Conservation (phyloP, 352 stramenopile genomes). For the Globisporangium splendens region DNA sequence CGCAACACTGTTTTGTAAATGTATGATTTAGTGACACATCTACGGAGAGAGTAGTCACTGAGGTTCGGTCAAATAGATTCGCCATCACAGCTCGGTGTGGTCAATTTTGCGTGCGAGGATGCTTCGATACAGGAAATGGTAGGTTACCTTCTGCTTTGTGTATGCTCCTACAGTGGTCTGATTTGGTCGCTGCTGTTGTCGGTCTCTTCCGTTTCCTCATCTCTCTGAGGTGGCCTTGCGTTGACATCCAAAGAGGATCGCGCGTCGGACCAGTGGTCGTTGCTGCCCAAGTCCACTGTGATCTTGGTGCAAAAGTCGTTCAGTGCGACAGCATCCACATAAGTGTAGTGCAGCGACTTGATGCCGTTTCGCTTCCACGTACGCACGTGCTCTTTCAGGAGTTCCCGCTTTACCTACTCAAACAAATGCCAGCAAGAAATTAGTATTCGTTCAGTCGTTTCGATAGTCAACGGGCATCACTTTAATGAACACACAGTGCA, state of each 20-base stretch:
- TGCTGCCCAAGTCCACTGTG: conserved; percentile 33
- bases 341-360: conserved; percentile 36
- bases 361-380: conserved; percentile 58
- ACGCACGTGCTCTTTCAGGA: conserved; percentile 50
- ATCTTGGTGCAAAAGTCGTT: conserved; percentile 47
- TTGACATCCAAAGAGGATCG: conserved; percentile 38
- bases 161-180: too few species aligned
- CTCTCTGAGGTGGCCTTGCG: neutral
- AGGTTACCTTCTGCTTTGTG: too few species aligned
- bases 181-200: too few species aligned
- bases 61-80: too few species aligned
- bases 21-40: too few species aligned
- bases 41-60: too few species aligned
- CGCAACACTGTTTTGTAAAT: too few species aligned
- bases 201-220: neutral
- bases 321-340: conserved; percentile 35
- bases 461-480: too few species aligned
- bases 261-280: conserved; percentile 52
- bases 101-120: too few species aligned
- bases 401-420: conserved; percentile 35
- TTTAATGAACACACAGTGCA: conserved; percentile 25
- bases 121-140: too few species aligned
- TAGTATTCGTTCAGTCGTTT: neutral
- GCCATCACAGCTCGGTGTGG: too few species aligned
- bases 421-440: neutral